phyloP scores from a whole-genome alignment of 805 yeast genomes.

The Metahyphopichia silvanorum region DNA sequence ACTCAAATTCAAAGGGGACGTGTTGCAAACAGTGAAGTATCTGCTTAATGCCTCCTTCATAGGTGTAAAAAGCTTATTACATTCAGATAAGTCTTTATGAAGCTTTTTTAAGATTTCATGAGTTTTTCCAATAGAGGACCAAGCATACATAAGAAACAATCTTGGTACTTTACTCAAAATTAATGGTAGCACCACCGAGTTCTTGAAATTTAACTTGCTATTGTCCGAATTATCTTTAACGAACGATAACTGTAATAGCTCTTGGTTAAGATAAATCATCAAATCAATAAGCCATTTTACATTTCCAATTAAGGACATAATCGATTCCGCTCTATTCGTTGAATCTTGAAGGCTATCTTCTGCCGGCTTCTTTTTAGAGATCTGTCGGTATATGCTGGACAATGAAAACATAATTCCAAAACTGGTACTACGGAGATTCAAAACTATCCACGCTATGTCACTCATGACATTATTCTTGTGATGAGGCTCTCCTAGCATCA shows the following conservation, averaged over 20 bases:
- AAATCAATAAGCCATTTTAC: slow-evolving; percentile 86
- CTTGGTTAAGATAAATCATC: slow-evolving; percentile 69
- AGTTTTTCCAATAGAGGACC: slow-evolving; percentile 63
- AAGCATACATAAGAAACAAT: slow-evolving; percentile 60
- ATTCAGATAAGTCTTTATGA: slow-evolving; percentile 46
- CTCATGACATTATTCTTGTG: slow-evolving; percentile 28
- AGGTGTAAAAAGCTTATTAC: slow-evolving; percentile 42
- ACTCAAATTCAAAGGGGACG: slow-evolving; percentile 54
- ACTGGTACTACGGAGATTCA: slow-evolving; percentile 68
- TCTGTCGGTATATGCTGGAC: slow-evolving; percentile 62
- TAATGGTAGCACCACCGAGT: slow-evolving; percentile 53
- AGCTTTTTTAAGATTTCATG: slow-evolving; percentile 55
- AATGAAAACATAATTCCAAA: slow-evolving; percentile 65
- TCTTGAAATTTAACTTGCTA: slow-evolving; percentile 20
- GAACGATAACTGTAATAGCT: slow-evolving; percentile 48
- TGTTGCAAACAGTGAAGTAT: slow-evolving; percentile 43
- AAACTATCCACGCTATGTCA: slow-evolving; percentile 58
- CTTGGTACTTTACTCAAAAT: slow-evolving; percentile 69
- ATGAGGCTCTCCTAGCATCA: slow-evolving; percentile 52
- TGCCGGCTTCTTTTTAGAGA: slow-evolving; percentile 53
- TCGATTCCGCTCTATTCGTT: slow-evolving; percentile 57
- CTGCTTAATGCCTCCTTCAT: slow-evolving; percentile 53
- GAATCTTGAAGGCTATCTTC: slow-evolving; percentile 54
- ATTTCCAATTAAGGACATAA: slow-evolving; percentile 65
- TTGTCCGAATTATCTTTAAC: slow-evolving; percentile 15